Percentiles rank a stretch among this genome's conserved stretches.
These are phyloP conservation scores for Lippia alba DNA, from an alignment of 305 asterid species.

Conservation along the genomic window DNA sequence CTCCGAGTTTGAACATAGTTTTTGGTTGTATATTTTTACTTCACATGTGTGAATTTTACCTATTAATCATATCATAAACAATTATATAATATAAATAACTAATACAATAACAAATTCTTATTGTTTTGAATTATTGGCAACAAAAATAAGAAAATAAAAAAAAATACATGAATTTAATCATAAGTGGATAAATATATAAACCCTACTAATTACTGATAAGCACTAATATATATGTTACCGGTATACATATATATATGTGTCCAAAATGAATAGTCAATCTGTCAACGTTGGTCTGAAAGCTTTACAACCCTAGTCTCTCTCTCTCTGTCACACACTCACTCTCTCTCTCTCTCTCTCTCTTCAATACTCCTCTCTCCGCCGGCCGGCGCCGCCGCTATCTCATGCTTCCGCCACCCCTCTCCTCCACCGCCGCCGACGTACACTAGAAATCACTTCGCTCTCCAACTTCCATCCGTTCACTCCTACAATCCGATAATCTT, in stretches of 20 bases:
- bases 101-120: no score
- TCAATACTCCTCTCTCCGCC: conserved; percentile 20
- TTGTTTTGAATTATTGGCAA: no score
- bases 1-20: no score
- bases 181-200: no score
- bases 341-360: not conserved
- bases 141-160: no score
- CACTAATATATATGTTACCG: no score
- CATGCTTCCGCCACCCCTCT: conserved; percentile 37
- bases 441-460: not conserved
- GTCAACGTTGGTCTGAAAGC: conserved; percentile 27
- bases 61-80: no score
- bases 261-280: conserved; percentile 31
- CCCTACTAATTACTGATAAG: no score
- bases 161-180: no score
- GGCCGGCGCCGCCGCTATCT: conserved; percentile 10
- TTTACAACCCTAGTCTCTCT: conserved; percentile 41
- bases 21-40: no score
- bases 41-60: no score
- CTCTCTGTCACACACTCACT: not conserved
- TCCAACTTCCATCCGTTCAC: not conserved
- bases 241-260: not conserved
- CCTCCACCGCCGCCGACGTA: conserved; percentile 28
- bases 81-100: no score
- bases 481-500: conserved; percentile 8